A percentile compares a stretch with the other conserved stretches of the same genome.
Evolutionary conservation across 257 asterid species (phyloP).

Genomic region (Gardenia jasminoides): DNA sequence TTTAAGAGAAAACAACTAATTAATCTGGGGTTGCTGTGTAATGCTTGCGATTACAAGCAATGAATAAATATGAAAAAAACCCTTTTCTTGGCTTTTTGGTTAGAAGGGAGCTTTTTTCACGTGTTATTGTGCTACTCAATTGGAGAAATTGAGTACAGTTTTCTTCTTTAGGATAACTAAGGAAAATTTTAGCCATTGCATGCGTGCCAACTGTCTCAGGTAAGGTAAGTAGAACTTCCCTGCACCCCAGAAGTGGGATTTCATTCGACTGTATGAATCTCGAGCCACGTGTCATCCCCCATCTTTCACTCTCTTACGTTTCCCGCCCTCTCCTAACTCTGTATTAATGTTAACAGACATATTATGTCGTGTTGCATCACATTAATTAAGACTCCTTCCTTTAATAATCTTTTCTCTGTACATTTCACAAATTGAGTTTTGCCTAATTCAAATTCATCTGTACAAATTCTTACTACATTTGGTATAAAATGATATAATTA

Average conservation of each 20-base stretch:
- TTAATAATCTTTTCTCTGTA: too few species aligned
- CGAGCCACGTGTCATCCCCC: not conserved
- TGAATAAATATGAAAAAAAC: not conserved
- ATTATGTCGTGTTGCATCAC: not conserved
- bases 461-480: too few species aligned
- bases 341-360: not conserved
- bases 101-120: slow-evolving; percentile 8
- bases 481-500: too few species aligned
- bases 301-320: not conserved
- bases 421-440: too few species aligned
- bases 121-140: not conserved
- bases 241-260: not conserved
- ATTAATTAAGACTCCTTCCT: too few species aligned
- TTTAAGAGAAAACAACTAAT: too few species aligned
- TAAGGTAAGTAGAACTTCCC: not conserved
- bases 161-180: not conserved
- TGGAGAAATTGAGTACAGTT: not conserved
- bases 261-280: not conserved
- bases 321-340: not conserved
- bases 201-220: slow-evolving; percentile 11
- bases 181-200: slow-evolving; percentile 1
- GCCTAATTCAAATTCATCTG: too few species aligned
- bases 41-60: not conserved
- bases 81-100: not conserved
- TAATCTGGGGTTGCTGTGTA: not conserved